Base-by-base conservation (phyloP, 2,329 filamentous ascomycete genomes). In the Fusarium irregulare region DNA sequence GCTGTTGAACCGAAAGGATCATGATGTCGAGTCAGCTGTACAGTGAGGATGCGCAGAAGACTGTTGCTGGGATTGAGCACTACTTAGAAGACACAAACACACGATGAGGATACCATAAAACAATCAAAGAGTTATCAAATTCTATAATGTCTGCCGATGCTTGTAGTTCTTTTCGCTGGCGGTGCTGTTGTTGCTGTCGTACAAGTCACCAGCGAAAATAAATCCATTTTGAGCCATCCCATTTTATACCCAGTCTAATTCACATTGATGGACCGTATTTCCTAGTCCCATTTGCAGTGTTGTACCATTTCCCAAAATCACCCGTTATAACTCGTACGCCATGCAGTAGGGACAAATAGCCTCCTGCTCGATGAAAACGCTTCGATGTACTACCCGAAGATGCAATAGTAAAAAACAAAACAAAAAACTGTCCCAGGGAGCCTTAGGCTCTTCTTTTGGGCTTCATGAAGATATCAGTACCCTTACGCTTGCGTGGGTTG, bases 391-490 rank as follows among this genome's bases (percentile, higher is more conserved):
- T 8, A 12, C 20, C 41, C 25, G 30, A 30, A 20, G 6, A 59
- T 13, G 41, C 30, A n/a, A 21, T 23, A 32, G 40, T 14, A 41
- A 20, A 51, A 41, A 40, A 10, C 37, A 50, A 47, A 21, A 32
- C 12, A 44, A 42, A 40, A 27, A 54, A 44, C 6, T 28, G 4
- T 7, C 11, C 20, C 10, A 6, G 25, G 28, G 12, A 2, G 23
- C n/a, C n/a, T 69, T 27, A 75, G 16, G 54, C 60, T 54, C 73
- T 73, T 74, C 82, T 86, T 75, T 84, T 82, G 46, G 68, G 71
- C 42, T 78, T 80, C 83, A 86, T 85, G 66, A 87, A 87, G n/a
- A 86, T 78, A 64, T 83, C 82, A 7, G 83, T 81, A 1, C 78
- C 74, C 71, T 85, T 85, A 56, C 84, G 80, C 71, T 86, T 86